Evolutionary conservation across 192 early-diverging fungal genomes (phyloP).

Genomic region (Chytriomyces sp.): DNA sequence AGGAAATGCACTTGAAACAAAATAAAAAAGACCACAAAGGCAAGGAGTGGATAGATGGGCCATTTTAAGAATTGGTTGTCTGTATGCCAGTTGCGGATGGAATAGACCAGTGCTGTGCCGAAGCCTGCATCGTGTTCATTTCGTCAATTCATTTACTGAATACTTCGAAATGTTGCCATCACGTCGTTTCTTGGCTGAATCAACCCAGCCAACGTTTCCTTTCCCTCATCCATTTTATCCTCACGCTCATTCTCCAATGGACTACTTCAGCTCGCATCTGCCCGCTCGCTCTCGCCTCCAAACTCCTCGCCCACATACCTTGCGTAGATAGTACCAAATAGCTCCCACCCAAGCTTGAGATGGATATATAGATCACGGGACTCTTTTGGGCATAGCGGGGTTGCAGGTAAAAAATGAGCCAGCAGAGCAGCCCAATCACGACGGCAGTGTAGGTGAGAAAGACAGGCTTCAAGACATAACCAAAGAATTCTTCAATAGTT

Average conservation of each 20-base stretch:
- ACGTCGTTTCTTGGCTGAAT: no score
- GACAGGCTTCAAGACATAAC: constrained; percentile 58
- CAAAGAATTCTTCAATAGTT: constrained; percentile 52
- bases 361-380: constrained; percentile 48
- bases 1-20: constrained; percentile 66
- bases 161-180: no score
- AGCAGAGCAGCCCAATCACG: constrained; percentile 38
- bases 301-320: constrained; percentile 22
- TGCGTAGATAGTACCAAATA: constrained; percentile 59
- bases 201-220: no score
- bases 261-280: no score
- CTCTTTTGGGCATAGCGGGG: constrained; percentile 62
- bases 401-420: constrained; percentile 53
- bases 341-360: constrained; percentile 59
- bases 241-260: no score
- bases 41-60: constrained; percentile 49
- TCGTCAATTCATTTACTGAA: no score
- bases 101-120: constrained; percentile 59
- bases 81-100: constrained; percentile 40
- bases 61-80: constrained; percentile 64
- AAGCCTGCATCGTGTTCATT: constrained; percentile 38
- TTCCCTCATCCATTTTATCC: no score
- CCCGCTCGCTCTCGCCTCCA: no score
- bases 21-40: constrained; percentile 53
- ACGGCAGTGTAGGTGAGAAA: constrained; percentile 58